phyloP scores from a whole-genome alignment of 2,329 filamentous ascomycete genomes.

The Thielaviopsis populi region DNA sequence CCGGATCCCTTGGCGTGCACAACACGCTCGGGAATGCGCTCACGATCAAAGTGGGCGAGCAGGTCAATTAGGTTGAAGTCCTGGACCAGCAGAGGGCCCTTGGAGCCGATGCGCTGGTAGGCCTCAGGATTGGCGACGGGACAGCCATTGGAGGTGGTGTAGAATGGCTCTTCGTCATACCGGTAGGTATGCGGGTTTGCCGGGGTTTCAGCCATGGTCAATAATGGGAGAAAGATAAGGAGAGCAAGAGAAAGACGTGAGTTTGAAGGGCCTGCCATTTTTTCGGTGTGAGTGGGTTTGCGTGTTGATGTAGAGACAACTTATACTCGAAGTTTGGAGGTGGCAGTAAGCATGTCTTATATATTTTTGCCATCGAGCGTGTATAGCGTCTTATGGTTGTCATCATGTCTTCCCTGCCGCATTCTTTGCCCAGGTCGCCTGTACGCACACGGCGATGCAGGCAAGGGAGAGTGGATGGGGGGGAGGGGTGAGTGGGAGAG shows the following conservation, averaged over 20 bases:
- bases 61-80: constrained; percentile 47
- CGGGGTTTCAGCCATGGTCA: not conserved
- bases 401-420: not conserved
- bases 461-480: not conserved
- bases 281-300: not conserved
- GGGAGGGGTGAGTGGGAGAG: not conserved
- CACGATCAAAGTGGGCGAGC: constrained; percentile 39
- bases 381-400: not conserved
- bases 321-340: not conserved
- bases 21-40: constrained; percentile 37
- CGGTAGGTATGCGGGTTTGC: constrained; percentile 21
- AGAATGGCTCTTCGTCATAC: constrained; percentile 43
- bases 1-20: constrained; percentile 46
- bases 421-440: too few species aligned
- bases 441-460: not conserved
- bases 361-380: not conserved
- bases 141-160: constrained; percentile 45
- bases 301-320: not conserved
- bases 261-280: not conserved
- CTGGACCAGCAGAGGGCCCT: constrained; percentile 15
- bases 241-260: not conserved
- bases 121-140: constrained; percentile 36
- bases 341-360: not conserved
- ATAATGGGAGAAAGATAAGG: not conserved
- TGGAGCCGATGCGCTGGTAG: constrained; percentile 41